Evolutionary conservation across 371 early-diverging fungal genomes (phyloP).

Genomic region (Nematocida sp.): DNA sequence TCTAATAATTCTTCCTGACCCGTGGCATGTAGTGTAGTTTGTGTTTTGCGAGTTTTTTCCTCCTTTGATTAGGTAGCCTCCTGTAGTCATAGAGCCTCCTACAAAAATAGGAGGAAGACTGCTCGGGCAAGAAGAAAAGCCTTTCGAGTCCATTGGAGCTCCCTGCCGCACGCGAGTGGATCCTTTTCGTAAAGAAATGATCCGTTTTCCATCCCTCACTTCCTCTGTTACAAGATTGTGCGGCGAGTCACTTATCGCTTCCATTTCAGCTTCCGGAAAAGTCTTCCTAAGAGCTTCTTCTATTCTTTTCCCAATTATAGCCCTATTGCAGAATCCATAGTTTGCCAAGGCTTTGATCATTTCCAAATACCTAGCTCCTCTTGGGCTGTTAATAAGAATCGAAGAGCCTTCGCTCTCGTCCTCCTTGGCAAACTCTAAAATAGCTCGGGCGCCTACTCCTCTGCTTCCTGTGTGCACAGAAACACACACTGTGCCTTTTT

Average conservation of each 20-base stretch:
- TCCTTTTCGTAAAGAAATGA: conserved; percentile 65
- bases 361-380: conserved; percentile 56
- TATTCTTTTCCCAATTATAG: conserved; percentile 55
- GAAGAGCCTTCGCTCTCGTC: not conserved
- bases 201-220: conserved; percentile 18
- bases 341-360: conserved; percentile 62
- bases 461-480: conserved; percentile 66
- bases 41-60: conserved; percentile 28
- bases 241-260: conserved; percentile 63
- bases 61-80: conserved; percentile 61
- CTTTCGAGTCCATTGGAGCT: not conserved
- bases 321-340: conserved; percentile 67
- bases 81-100: conserved; percentile 68
- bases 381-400: not conserved
- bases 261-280: conserved; percentile 27
- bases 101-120: conserved; percentile 48
- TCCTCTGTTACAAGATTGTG: conserved; percentile 64
- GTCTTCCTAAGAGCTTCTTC: conserved; percentile 48
- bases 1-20: conserved; percentile 64
- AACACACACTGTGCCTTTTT: conserved; percentile 56
- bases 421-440: conserved; percentile 47
- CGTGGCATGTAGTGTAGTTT: conserved; percentile 63
- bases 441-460: conserved; percentile 63
- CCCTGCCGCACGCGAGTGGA: conserved; percentile 55
- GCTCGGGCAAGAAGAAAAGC: not conserved